Evolutionary conservation across 2,329 filamentous ascomycete genomes (phyloP), one percentile per base, ranked within the genome.

Genomic region (Penicillium sp.): DNA sequence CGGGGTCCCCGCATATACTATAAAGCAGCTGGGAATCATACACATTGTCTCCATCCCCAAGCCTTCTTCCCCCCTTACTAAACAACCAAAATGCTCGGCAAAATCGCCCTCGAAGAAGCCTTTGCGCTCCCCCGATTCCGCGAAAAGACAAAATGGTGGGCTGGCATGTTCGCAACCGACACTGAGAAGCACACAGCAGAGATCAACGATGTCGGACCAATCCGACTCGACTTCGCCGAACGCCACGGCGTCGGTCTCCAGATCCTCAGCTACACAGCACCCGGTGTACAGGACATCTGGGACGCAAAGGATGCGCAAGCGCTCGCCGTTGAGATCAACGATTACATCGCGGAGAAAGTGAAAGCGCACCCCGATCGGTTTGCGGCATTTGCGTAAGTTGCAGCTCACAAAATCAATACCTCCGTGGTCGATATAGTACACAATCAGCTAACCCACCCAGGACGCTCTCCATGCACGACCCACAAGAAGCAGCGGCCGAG

Each of bases 101-200:
- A 87, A 59, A 77, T 86, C 55, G 80, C 81, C 13, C 75, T 86
- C 23, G 84, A 86, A 67, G 84, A 86, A 71, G 82, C 83, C 15
- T 86, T 85, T 59, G 80, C 80, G 57, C 75, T 86, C 7, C 82
- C 85, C 42, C 78, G 82, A 34, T 77, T 85, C 58, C 75, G 79
- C 44, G 81, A 86, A 59, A 81, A 80, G 68, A 83, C 81, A 6
- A 73, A 75, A 61, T 85, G 83, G 82, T 86, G 83, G 83, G 85
- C 84, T 1, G 71, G 75, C 5, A 69, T 86, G 23, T 87, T 86
- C 65, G 79, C 82, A 15, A 75, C 80, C n/a, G 79, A 86, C 59
- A 75, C 81, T 2, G 81, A 83, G 12, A 82, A 80, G 67, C 83
- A 86, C 57, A 77, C 78, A 52, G 73, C 69, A 27, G 82, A 87